Evolutionary conservation across 495 filamentous ascomycete species (phyloP).

Genomic region (Trichoderma reesei): DNA sequence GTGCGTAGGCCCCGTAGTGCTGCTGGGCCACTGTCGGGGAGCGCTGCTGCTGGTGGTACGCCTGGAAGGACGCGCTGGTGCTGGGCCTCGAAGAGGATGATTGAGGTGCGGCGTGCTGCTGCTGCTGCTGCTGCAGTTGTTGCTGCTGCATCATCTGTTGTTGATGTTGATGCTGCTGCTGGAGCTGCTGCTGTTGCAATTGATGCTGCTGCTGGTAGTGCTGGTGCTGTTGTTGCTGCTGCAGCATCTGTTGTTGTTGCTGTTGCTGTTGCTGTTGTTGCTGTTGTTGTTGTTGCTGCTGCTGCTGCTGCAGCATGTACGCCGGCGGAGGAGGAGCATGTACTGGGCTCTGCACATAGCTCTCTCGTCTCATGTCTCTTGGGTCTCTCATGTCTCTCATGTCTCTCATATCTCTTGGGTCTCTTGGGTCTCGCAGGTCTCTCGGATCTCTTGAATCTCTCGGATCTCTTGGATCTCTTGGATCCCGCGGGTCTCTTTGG

Average conservation of each 20-base stretch:
- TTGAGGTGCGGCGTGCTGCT: constrained; percentile 37
- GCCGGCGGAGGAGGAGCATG: no score
- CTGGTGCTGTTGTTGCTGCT: no score
- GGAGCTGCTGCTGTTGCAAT: constrained; percentile 9
- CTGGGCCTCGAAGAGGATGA: constrained; percentile 40
- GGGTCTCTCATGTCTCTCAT: no score
- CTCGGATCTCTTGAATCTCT: no score
- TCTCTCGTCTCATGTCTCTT: constrained; percentile 31
- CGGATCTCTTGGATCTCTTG: no score
- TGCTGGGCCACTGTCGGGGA: constrained; percentile 43
- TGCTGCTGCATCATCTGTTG: constrained; percentile 15
- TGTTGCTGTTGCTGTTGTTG: no score
- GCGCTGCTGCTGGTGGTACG: constrained; percentile 41
- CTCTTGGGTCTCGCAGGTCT: no score
- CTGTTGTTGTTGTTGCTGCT: no score
- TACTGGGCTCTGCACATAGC: constrained; percentile 32
- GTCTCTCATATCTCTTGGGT: no score
- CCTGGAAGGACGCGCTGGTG: constrained; percentile 33
- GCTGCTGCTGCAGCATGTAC: no score
- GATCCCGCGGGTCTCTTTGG: no score
- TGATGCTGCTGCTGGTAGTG: constrained; percentile 31
- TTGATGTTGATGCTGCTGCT: constrained; percentile 22
- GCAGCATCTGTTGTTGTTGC: no score
- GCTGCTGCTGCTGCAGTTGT: constrained; percentile 16
- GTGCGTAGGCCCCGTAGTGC: constrained; percentile 36